Conservation (phyloP, 805 yeast genomes). For the Saccharomycopsis fodiens region DNA sequence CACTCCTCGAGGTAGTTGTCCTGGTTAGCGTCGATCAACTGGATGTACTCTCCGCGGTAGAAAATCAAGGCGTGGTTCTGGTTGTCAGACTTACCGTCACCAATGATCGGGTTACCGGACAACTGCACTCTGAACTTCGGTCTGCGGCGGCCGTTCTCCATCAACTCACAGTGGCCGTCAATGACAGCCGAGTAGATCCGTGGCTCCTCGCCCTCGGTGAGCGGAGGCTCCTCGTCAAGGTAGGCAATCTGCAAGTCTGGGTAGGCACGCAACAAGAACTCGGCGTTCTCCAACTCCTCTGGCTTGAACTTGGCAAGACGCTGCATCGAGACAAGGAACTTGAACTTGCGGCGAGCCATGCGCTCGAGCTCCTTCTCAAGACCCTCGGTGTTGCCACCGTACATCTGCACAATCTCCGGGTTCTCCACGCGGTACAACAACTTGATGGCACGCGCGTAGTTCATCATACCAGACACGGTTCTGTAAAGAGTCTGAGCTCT, state of each 20-base stretch:
- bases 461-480: slow-evolving; percentile 78
- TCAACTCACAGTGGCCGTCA: slow-evolving; percentile 50
- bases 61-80: slow-evolving; percentile 84
- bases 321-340: slow-evolving; percentile 82
- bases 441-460: slow-evolving; percentile 67
- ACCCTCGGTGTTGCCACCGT: slow-evolving; percentile 42
- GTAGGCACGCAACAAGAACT: slow-evolving; percentile 58
- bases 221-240: slow-evolving; percentile 37
- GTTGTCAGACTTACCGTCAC: slow-evolving; percentile 95
- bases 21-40: slow-evolving; percentile 93
- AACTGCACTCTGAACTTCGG: slow-evolving; percentile 63
- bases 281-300: slow-evolving; percentile 62
- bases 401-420: slow-evolving; percentile 41
- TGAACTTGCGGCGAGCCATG: slow-evolving; percentile 74
- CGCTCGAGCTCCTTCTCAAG: slow-evolving; percentile 58
- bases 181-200: slow-evolving; percentile 59
- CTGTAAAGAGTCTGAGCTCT: slow-evolving; percentile 79
- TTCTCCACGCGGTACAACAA: slow-evolving; percentile 62
- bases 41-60: slow-evolving; percentile 90
- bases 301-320: slow-evolving; percentile 57
- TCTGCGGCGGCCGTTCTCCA: slow-evolving; percentile 49
- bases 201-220: slow-evolving; percentile 25
- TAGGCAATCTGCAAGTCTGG: slow-evolving; percentile 58
- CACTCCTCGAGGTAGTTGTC: slow-evolving; percentile 95
- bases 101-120: slow-evolving; percentile 90